These are phyloP conservation scores for Spongospora subterranea DNA, from an alignment of 208 protist genomes.

Conservation along the genomic window DNA sequence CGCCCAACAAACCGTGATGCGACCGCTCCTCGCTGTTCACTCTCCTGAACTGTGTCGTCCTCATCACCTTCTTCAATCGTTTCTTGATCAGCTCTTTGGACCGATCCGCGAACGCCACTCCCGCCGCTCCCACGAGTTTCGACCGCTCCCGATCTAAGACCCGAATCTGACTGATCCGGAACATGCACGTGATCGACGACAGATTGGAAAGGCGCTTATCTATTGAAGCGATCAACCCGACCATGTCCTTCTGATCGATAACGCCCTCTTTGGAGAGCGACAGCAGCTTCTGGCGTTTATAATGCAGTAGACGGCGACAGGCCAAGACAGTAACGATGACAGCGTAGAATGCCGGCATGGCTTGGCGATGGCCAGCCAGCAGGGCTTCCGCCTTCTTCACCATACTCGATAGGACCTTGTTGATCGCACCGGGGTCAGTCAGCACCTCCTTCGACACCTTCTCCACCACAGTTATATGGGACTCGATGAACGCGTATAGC, in stretches of 20 bases:
- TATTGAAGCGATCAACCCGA: background rate
- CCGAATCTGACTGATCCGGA: constrained; percentile 27
- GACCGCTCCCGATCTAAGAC: constrained; percentile 16
- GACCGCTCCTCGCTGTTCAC: background rate
- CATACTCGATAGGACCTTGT: background rate
- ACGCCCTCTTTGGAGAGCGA: constrained; percentile 22
- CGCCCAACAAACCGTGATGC: background rate
- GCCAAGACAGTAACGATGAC: constrained; percentile 46
- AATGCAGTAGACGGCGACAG: constrained; percentile 1
- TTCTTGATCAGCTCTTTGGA: constrained; percentile 11
- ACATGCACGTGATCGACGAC: background rate
- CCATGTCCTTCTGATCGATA: constrained; percentile 22
- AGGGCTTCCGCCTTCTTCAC: constrained; percentile 14
- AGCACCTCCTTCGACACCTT: constrained; percentile 8
- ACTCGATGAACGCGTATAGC: constrained; percentile 55
- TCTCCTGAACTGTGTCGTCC: background rate
- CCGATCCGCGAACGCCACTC: background rate
- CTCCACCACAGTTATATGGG: constrained; percentile 29
- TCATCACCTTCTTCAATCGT: background rate
- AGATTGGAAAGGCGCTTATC: background rate
- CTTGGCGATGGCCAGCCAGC: background rate
- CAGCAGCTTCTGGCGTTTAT: constrained; percentile 40
- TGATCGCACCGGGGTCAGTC: background rate
- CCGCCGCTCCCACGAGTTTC: background rate
- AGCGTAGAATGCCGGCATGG: constrained; percentile 5